Evolutionary conservation across 441 rosid genomes (phyloP), one percentile per base, ranked within the genome.

Genomic region (Macaranga tanarius): DNA sequence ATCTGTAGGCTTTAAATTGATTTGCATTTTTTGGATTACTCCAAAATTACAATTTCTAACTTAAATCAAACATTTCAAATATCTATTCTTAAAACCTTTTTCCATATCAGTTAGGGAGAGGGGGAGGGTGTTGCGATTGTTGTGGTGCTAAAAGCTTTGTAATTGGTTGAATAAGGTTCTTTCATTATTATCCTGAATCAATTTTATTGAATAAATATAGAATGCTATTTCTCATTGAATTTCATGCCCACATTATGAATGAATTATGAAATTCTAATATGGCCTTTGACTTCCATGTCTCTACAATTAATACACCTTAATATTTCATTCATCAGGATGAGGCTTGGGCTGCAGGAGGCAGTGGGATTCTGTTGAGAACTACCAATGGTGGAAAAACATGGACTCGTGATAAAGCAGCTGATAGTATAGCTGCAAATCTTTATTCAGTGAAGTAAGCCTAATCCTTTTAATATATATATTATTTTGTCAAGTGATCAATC

Each of bases 301-400:
- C 31, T 47, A 10, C 23, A 26, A 70, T 57, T 44, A 10, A 45
- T 17, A 12, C n/a, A 31, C 22, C 45, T 6, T 25, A 17, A 19
- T 19, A 38, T 67, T 25, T 73, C 19, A 47, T 61, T 62, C 20
- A 73, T 72, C 79, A 92, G 97, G 96, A 88, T 61, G 99, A 95
- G 86, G 99, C 99, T 69, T 95, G 99, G 99, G 97, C 99, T 62
- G 97, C 94, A 31, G 99, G 99, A 42, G 99, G 97, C 65, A 91
- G 97, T 75, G 99, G 97, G 64, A 44, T 92, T 81, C 77, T 95
- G 73, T 81, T 95, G 77, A 91, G 92, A 87, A 91, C 99, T 55
- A 90, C 81, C 48, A 91, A 95, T 80, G 99, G 99, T 64, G 97
- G 99, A 52, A 91, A 86, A 83, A 76, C 89, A 55, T 92, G 97